These are phyloP conservation scores for Chaetothyriales sp. DNA, from an alignment of 2,329 filamentous ascomycete genomes.

Conservation along the genomic window DNA sequence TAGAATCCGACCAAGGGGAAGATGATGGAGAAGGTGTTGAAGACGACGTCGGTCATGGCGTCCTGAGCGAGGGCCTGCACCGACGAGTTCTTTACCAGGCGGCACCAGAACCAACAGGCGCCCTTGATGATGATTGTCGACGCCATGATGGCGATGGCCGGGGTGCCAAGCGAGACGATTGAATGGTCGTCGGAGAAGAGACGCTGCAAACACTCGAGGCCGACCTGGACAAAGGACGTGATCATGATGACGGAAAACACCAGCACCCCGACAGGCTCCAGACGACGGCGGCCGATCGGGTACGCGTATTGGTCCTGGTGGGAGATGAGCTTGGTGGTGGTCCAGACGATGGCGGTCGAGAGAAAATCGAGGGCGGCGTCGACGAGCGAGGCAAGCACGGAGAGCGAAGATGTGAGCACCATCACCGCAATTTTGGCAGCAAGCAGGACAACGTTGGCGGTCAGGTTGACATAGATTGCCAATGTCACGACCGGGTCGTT, in stretches of 20 bases:
- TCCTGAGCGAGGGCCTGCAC: conserved; percentile 64
- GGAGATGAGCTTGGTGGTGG: conserved; percentile 58
- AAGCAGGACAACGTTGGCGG: conserved; percentile 61
- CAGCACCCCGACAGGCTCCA: conserved; percentile 66
- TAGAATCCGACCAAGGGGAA: conserved; percentile 73
- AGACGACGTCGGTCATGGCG: conserved; percentile 64
- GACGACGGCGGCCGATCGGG: conserved; percentile 58
- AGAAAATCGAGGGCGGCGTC: conserved; percentile 70
- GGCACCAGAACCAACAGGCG: conserved; percentile 74
- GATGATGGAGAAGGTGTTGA: conserved; percentile 77
- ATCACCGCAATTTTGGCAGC: conserved; percentile 64
- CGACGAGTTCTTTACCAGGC: conserved; percentile 68
- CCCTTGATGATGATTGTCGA: conserved; percentile 70
- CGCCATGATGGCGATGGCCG: conserved; percentile 67
- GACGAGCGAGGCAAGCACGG: conserved; percentile 63
- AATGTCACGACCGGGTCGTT: conserved; percentile 62
- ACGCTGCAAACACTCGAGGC: conserved; percentile 51
- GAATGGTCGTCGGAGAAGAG: conserved; percentile 46
- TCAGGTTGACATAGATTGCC: conserved; percentile 74
- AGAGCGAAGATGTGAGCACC: conserved; percentile 59
- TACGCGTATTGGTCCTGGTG: conserved; percentile 60
- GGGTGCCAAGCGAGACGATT: conserved; percentile 56
- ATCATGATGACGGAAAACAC: conserved; percentile 80
- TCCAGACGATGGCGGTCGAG: conserved; percentile 66
- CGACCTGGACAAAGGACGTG: conserved; percentile 67